Conservation (phyloP, 2,329 filamentous ascomycete species). For the Lasiodiplodia sp. region DNA sequence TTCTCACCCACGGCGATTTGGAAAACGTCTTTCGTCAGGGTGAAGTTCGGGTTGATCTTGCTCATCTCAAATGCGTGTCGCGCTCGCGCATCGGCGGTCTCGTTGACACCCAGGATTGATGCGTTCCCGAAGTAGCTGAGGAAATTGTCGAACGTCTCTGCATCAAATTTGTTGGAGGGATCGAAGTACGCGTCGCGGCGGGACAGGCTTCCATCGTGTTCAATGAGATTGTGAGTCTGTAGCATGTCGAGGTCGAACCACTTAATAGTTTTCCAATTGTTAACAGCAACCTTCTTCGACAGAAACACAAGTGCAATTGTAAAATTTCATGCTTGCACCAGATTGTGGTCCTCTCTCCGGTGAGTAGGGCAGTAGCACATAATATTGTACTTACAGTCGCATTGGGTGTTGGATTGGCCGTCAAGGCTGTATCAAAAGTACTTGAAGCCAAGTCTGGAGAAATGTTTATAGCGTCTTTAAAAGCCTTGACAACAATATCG, state of each 20-base stretch:
- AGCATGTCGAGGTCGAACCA: conserved; percentile 43
- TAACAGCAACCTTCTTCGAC: neutral
- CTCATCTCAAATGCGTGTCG: neutral
- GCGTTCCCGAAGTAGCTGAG: neutral
- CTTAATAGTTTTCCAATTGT: neutral
- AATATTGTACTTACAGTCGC: neutral
- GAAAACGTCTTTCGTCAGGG: neutral
- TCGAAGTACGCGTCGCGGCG: conserved; percentile 28
- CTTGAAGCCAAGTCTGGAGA: neutral
- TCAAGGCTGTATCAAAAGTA: neutral
- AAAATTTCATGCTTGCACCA: too few relatives aligned
- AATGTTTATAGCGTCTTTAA: neutral
- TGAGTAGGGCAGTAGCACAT: neutral
- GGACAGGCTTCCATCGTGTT: conserved; percentile 46
- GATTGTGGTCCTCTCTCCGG: too few relatives aligned
- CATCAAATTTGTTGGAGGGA: neutral
- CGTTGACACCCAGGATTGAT: neutral
- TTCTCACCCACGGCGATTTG: neutral
- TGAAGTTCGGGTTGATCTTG: neutral
- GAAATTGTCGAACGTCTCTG: neutral
- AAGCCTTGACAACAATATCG: conserved; percentile 35
- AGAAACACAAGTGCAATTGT: too few relatives aligned
- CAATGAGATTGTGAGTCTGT: conserved; percentile 42
- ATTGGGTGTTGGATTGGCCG: neutral
- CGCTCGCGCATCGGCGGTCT: neutral